Base-by-base conservation (phyloP, 768 basidiomycete genomes). In the Boletus speciosus region DNA sequence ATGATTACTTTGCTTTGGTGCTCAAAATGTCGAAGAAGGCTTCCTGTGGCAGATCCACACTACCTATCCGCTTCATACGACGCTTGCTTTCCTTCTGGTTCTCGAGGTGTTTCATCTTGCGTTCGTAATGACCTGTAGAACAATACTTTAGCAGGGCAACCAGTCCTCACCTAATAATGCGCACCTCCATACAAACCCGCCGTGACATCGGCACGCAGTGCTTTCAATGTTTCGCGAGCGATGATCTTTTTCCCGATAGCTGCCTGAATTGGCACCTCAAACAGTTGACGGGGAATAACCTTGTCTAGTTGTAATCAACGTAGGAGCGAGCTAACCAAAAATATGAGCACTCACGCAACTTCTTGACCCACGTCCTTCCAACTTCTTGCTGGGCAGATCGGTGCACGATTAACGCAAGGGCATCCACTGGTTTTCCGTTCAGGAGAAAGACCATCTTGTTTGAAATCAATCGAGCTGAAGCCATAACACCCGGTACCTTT, bases 261-360 rank as follows among this genome's bases (percentile, higher is more conserved):
- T 35, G 97, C 97, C 66, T 98, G 97, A 49, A 99, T 97, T 2
- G 95, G 88, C 11, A 98, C 86, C 71, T 98, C 95, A 65, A 95
- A 98, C 46, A 93, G 71, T 67, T 98, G 95, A 43, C 89, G 78
- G 29, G 95, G 94, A 32, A 98, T 90, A 37, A 98, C 92, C 63
- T 90, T 90, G 71, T 90, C 91, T 93, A 59, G 12, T 34, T 16
- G 36, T 11, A 38, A 35, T 40, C 21, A 11, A 21, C 15, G 19
- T 49, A 10, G 16, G 41, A 16, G 37, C n/a, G 9, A 35, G 43
- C 35, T 14, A 43, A 51, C 49, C 11, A 47, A 50, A 23, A 51
- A 47, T 23, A 23, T 19, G 32, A 41, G n/a, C 19, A 76, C 88
- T 63, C 64, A 94, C 93, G 89, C 50, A 98, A 81, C 69, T 96